Percentiles rank a stretch among this genome's conserved stretches.
Evolutionary conservation across 2,329 filamentous ascomycete species (phyloP).

Genomic region (Aspergillus sp.): DNA sequence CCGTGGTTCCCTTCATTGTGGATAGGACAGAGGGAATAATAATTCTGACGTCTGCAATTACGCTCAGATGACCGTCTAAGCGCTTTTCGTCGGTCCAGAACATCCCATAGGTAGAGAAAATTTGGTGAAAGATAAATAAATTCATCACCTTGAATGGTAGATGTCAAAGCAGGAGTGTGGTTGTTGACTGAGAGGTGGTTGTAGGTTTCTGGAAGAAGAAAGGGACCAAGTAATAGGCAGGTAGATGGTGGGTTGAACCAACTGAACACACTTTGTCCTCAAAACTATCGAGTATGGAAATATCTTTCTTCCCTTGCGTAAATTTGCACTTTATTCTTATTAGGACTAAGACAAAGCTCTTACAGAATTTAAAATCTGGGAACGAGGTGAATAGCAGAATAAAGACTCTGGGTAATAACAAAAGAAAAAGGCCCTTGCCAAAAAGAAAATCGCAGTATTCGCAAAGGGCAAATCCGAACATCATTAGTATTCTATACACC

Average conservation of each 20-base stretch:
- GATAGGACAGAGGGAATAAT: constrained; percentile 3
- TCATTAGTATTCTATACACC: constrained; percentile 36
- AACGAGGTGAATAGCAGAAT: not conserved
- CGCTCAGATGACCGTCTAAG: constrained; percentile 11
- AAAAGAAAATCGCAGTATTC: constrained; percentile 10
- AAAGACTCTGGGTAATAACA: not conserved
- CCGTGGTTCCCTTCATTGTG: not conserved
- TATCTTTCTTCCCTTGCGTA: no score
- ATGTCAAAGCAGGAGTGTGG: not conserved
- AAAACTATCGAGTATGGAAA: not conserved
- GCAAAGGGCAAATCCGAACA: constrained; percentile 25
- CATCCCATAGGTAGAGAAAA: no score
- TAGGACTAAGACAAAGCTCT: no score
- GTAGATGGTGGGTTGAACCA: not conserved
- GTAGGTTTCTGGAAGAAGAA: no score
- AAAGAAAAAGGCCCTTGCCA: constrained; percentile 16
- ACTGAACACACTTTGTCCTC: no score
- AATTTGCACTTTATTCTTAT: no score
- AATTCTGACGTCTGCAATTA: constrained; percentile 21
- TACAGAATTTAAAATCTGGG: not conserved
- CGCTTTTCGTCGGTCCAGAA: no score
- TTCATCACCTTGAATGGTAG: not conserved
- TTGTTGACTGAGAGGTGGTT: no score
- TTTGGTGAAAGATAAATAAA: not conserved
- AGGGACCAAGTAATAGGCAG: not conserved